Percentiles rank a stretch among this genome's conserved stretches.
Evolutionary conservation across 306 rosid genomes (phyloP).

Genomic region (Lotus japonicus): DNA sequence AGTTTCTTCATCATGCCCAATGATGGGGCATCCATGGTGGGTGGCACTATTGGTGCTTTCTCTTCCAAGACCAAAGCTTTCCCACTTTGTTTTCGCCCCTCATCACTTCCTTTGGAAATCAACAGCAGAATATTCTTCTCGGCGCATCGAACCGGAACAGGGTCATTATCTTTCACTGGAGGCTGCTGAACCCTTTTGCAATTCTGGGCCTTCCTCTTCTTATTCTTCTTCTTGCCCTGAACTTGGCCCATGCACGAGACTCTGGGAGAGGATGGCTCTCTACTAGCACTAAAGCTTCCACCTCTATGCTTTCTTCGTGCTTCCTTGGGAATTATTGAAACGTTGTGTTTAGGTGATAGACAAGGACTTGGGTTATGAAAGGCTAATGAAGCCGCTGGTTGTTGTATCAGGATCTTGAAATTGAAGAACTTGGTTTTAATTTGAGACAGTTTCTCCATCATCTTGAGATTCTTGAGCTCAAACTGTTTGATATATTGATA

Average conservation of each 20-base stretch:
- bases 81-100: background rate
- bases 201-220: conserved; percentile 19
- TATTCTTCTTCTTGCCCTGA: conserved; percentile 28
- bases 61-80: background rate
- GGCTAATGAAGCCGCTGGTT: conserved; percentile 30
- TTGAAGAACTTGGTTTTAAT: conserved; percentile 21
- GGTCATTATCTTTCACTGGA: background rate
- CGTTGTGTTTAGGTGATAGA: conserved; percentile 17
- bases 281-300: conserved; percentile 28
- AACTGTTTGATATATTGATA: background rate
- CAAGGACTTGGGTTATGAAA: conserved; percentile 35
- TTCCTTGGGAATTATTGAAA: conserved; percentile 46
- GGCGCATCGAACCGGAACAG: background rate
- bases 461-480: background rate
- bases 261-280: conserved; percentile 52
- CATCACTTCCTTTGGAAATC: conserved; percentile 20
- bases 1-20: conserved; percentile 32
- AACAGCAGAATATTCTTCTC: conserved; percentile 20
- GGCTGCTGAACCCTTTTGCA: background rate
- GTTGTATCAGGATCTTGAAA: conserved; percentile 38
- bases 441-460: conserved; percentile 45
- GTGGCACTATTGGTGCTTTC: background rate
- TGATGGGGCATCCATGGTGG: conserved; percentile 5
- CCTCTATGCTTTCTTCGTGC: conserved; percentile 33
- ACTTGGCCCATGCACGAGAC: conserved; percentile 66